Conservation (phyloP, 345 rosid genomes). For the Lepidium aucheri region DNA sequence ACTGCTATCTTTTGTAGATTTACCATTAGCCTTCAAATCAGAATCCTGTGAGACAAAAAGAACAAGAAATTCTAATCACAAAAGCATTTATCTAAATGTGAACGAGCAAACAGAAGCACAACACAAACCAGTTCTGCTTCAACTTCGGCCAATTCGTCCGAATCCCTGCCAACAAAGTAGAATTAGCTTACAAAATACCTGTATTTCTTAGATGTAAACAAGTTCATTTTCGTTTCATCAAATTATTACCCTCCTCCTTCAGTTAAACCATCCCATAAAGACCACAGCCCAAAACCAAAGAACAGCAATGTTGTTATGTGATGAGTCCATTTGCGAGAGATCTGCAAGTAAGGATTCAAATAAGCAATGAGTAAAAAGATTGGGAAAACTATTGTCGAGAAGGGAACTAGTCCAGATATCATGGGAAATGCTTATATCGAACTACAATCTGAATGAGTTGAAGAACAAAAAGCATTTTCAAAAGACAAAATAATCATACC, state of each 20-base stretch:
- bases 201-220: background rate
- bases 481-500: slow-evolving; percentile 21
- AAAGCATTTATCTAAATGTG: background rate
- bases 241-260: slow-evolving; percentile 38
- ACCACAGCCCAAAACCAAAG: slow-evolving; percentile 89
- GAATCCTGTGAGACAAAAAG: slow-evolving; percentile 44
- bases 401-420: background rate
- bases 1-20: slow-evolving; percentile 37
- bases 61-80: slow-evolving; percentile 4
- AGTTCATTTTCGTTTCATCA: background rate
- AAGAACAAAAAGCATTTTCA: background rate
- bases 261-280: slow-evolving; percentile 80
- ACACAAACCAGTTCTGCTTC: slow-evolving; percentile 75
- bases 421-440: background rate
- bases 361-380: background rate
- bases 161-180: slow-evolving; percentile 40
- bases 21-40: slow-evolving; percentile 46
- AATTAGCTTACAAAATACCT: background rate
- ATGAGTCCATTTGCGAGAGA: slow-evolving; percentile 94
- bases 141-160: slow-evolving; percentile 84
- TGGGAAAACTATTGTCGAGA: background rate
- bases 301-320: slow-evolving; percentile 76
- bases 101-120: background rate
- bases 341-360: slow-evolving; percentile 35
- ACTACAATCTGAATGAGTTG: background rate